Base-by-base conservation (phyloP, 192 early-diverging fungal genomes). In the Spizellomyces sp. region DNA sequence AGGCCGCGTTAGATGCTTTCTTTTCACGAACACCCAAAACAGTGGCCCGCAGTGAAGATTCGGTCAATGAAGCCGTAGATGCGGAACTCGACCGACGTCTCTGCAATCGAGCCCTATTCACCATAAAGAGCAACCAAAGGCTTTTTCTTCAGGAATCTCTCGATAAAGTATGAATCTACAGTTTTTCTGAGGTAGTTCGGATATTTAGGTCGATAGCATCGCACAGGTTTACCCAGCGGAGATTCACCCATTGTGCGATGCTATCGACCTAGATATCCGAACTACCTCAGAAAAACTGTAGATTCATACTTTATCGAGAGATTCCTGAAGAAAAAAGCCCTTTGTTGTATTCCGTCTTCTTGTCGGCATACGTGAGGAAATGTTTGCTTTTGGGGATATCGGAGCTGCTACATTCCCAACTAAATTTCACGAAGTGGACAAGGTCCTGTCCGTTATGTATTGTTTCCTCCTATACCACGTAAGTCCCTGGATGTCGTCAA, bases 351-450 rank as follows among this genome's bases (percentile, higher is more conserved):
- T 65, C 22, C 64, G 64, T 10, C 12, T 50, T 45, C 27, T 65
- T 10, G 64, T 65, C 17, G 64, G n/a, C 10, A 46, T 65, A 12
- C 22, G 14, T 12, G 15, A 15, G 14, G 64, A 48, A 36, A 17
- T 65, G 36, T 65, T 65, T 48, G 64, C 64, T n/a, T 45, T 65
- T 36, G 44, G n/a, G 10, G 64, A 65, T 46, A 36, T 65, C 9
- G 64, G 64, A 14, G n/a, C n/a, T 47, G 64, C 47, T 44, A 22
- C 14, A 50, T 50, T 44, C 48, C 64, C 64, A 22, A 48, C 47
- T 22, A 48, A 42, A 2, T 15, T 21, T 45, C 14, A 65, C 36
- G 44, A 65, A n/a, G 64, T 65, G 14, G n/a, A 65, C 42, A 10
- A 47, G 15, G 64, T 10, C 14, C 12, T 65, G 45, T 0, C 14